phyloP scores from a whole-genome alignment of 768 basidiomycete genomes.

The Kwoniella heveanensis region DNA sequence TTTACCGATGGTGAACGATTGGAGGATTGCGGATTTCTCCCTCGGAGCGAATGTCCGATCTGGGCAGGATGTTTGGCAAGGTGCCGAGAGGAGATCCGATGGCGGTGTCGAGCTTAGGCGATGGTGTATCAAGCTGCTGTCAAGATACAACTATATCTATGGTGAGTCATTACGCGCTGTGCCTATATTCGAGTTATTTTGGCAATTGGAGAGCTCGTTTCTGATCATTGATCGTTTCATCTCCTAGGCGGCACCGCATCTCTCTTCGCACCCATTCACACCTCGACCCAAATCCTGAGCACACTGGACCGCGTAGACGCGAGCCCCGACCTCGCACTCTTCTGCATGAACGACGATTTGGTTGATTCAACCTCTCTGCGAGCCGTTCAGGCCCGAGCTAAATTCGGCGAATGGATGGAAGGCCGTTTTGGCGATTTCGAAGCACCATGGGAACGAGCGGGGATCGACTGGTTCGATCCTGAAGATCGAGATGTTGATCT shows the following conservation, averaged over 20 bases:
- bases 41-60: constrained; percentile 27
- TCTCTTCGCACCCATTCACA: constrained; percentile 36
- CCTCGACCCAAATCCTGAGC: constrained; percentile 14
- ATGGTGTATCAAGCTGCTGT: constrained; percentile 50
- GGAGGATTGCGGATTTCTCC: constrained; percentile 47
- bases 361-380: constrained; percentile 18
- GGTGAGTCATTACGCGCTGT: constrained; percentile 47
- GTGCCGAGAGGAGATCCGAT: constrained; percentile 5
- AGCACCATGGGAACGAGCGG: constrained; percentile 28
- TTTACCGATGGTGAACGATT: constrained; percentile 42
- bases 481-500: constrained; percentile 3
- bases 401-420: constrained; percentile 43
- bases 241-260: constrained; percentile 36
- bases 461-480: constrained; percentile 13
- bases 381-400: constrained; percentile 5
- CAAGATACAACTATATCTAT: constrained; percentile 47
- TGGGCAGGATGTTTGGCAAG: constrained; percentile 40
- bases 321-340: constrained; percentile 31
- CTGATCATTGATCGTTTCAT: too few relatives aligned
- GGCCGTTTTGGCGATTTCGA: constrained; percentile 32
- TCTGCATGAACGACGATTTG: constrained; percentile 52
- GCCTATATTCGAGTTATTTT: too few relatives aligned
- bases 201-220: too few relatives aligned
- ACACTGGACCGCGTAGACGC: constrained; percentile 26
- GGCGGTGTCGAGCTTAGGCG: constrained; percentile 35